Base-by-base conservation (phyloP, 2,329 filamentous ascomycete species). In the Aspergillus neoniger region DNA sequence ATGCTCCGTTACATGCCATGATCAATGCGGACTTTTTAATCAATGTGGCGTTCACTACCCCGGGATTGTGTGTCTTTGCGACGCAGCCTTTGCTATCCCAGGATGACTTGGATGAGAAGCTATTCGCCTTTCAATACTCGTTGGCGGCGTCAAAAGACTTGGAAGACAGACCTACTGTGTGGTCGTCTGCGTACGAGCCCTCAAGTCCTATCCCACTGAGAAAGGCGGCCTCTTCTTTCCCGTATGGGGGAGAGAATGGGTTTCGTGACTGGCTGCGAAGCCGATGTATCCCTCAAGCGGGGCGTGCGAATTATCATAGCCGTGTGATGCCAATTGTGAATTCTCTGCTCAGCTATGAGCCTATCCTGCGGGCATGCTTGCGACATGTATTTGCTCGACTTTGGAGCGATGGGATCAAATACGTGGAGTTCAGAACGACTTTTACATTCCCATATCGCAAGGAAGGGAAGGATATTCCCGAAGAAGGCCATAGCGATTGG, bases 1-100 rank as follows among this genome's bases (percentile, higher is more conserved):
- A 98, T 79, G 91, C 91, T 47, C 93, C 98, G 76, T 81, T 96
- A 72, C 91, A 96, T 75, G 92, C 93, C 68, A 96, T 96, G 88
- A 90, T 96, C 53, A 90, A 96, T 74, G 87, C 92, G 65, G 89
- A 92, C 72, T 96, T 87, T 79, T 79, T 96, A 7, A 83, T 96
- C 41, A 84, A 88, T 5, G 83, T 89, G 68, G 85, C 91, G 2
- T 82, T 98, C 64, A 80, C 69, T 6, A 89, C 87, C 0, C 86
- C 88, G 0, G 91, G 91, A 1, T 89, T 96, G 70, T 88, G 91
- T 75, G 85, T 96, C 61, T 76, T 76, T 19, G 84, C 87, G 14
- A 79, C 85, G 39, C 78, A 78, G 1, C 80, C 87, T 7, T 80
- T 96, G 36, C 76, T 80, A 8, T 84, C 81, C 0, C 70, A 81